Conservation (phyloP, 306 rosid species). For the Crataegus laevigata region DNA sequence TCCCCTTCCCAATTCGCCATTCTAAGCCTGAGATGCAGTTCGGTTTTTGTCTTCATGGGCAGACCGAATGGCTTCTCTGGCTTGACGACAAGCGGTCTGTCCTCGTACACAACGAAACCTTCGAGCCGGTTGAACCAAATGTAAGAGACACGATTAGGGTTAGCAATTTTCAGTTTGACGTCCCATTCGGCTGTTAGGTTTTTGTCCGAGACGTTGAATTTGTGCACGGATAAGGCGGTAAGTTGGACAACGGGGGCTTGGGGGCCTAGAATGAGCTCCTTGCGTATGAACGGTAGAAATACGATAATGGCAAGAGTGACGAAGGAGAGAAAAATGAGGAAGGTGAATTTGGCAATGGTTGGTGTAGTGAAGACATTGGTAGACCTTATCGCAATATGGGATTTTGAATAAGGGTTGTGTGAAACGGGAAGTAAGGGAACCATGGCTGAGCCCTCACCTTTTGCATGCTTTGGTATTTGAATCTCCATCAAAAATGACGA, state of each 20-base stretch:
- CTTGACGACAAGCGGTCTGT: background rate
- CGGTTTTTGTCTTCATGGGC: background rate
- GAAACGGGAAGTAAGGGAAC: slow-evolving; percentile 2
- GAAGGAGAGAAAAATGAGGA: background rate
- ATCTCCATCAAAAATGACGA: background rate
- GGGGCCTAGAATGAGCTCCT: background rate
- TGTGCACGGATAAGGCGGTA: background rate
- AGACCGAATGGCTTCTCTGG: background rate
- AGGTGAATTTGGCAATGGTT: background rate
- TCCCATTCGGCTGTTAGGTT: slow-evolving; percentile 5
- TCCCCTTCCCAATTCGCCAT: background rate
- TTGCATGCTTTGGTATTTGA: background rate
- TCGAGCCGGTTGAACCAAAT: background rate
- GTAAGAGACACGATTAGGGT: background rate
- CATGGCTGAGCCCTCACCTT: background rate
- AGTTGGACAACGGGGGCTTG: background rate
- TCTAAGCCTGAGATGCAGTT: background rate
- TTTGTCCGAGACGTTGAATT: background rate
- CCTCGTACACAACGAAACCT: background rate
- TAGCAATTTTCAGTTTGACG: background rate
- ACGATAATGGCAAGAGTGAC: background rate
- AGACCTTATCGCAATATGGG: background rate
- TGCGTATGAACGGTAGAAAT: background rate
- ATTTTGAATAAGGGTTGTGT: background rate
- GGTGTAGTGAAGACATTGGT: background rate